These are phyloP conservation scores for Cinnamomum micranthum DNA, from an alignment of 164 flowering plant species.

Conservation along the genomic window DNA sequence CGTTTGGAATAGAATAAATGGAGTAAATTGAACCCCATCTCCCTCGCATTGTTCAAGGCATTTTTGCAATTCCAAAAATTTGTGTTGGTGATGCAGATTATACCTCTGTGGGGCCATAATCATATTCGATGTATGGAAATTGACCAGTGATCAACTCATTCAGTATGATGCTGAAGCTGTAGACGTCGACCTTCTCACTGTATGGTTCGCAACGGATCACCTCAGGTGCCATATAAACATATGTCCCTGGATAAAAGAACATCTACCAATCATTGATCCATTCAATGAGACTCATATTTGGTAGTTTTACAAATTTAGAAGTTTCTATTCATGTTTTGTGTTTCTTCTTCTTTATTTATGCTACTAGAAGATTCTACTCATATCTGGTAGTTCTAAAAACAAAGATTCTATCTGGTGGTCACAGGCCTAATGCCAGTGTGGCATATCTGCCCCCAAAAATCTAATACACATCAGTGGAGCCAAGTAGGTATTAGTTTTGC, in stretches of 20 bases:
- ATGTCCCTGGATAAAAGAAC: constrained; percentile 38
- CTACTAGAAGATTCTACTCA: too few relatives aligned
- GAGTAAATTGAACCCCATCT: not conserved
- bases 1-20: not conserved
- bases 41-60: too few relatives aligned
- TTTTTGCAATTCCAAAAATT: too few relatives aligned
- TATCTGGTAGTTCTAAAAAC: too few relatives aligned
- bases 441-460: too few relatives aligned
- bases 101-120: constrained; percentile 54
- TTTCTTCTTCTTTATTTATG: too few relatives aligned
- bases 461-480: too few relatives aligned
- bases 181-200: constrained; percentile 64
- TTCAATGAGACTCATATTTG: not conserved
- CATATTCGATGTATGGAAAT: constrained; percentile 54
- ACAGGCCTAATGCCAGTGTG: too few relatives aligned
- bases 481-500: too few relatives aligned
- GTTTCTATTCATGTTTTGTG: not conserved
- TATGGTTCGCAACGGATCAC: constrained; percentile 53
- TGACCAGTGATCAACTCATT: constrained; percentile 66
- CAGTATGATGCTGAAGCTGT: constrained; percentile 54
- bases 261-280: not conserved
- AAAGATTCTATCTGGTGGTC: too few relatives aligned
- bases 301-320: not conserved
- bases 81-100: not conserved
- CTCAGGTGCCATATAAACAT: constrained; percentile 80